phyloP scores from a whole-genome alignment of 495 filamentous ascomycete genomes.

The Letharia columbiana region DNA sequence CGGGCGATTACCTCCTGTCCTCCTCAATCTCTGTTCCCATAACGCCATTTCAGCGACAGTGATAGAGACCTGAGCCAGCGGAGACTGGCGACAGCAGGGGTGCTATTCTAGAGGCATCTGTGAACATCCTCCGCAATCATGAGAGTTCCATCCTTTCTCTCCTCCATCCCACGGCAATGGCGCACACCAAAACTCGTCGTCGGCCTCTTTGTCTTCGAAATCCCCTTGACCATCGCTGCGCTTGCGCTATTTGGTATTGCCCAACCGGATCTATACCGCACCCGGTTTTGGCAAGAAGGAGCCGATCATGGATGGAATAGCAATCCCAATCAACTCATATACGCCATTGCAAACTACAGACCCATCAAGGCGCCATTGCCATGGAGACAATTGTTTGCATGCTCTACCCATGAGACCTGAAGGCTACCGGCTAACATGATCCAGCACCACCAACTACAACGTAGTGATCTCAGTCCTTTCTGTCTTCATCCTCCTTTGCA shows the following conservation, averaged over 20 bases:
- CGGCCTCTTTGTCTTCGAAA: conserved; percentile 60
- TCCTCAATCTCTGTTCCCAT: conserved; percentile 2
- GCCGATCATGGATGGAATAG: conserved; percentile 75
- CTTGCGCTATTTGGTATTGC: conserved; percentile 78
- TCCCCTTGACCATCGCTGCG: conserved; percentile 57
- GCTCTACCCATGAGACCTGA: conserved; percentile 9
- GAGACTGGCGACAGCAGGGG: conserved; percentile 4
- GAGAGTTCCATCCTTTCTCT: conserved; percentile 16
- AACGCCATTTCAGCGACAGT: background rate
- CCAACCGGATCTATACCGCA: conserved; percentile 68
- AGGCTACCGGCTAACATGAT: conserved; percentile 22
- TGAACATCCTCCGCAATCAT: conserved; percentile 4
- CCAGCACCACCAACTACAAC: conserved; percentile 71
- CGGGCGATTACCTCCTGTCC: conserved; percentile 13
- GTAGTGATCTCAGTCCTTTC: conserved; percentile 71
- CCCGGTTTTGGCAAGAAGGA: conserved; percentile 74
- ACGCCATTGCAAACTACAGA: conserved; percentile 67
- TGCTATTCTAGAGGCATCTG: background rate
- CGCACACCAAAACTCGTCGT: conserved; percentile 54
- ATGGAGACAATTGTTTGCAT: conserved; percentile 72
- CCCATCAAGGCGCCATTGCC: conserved; percentile 61
- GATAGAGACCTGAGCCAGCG: conserved; percentile 1
- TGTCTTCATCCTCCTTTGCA: conserved; percentile 45
- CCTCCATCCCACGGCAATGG: conserved; percentile 47
- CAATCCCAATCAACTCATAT: conserved; percentile 60